A percentile compares a stretch with the other conserved stretches of the same genome.
These are phyloP conservation scores for Discostella pseudostelligera DNA, from an alignment of 108 stramenopile genomes.

Conservation along the genomic window DNA sequence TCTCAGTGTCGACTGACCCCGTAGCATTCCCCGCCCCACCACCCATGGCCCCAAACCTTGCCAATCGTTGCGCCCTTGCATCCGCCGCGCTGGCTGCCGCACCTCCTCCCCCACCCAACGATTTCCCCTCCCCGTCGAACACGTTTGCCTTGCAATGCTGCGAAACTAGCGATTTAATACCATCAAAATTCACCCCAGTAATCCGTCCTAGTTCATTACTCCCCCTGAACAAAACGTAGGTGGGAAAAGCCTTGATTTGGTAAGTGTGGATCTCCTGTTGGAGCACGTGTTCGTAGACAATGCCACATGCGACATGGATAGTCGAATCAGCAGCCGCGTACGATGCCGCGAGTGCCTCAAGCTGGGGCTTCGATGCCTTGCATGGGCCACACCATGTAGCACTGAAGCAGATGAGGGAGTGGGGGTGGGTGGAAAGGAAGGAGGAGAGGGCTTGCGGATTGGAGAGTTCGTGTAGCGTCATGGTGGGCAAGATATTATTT, in stretches of 20 bases:
- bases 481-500: neutral
- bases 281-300: slow-evolving; percentile 69
- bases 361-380: slow-evolving; percentile 50
- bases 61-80: slow-evolving; percentile 61
- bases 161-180: slow-evolving; percentile 56
- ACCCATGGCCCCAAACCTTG: slow-evolving; percentile 50
- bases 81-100: slow-evolving; percentile 48
- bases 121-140: slow-evolving; percentile 48
- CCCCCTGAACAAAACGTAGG: slow-evolving; percentile 55
- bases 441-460: slow-evolving; percentile 47
- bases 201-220: slow-evolving; percentile 58
- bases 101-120: slow-evolving; percentile 61
- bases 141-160: slow-evolving; percentile 29
- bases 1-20: neutral
- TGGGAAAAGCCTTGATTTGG: slow-evolving; percentile 74
- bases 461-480: slow-evolving; percentile 52
- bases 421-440: slow-evolving; percentile 47
- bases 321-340: slow-evolving; percentile 36
- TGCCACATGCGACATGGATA: slow-evolving; percentile 47
- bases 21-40: slow-evolving; percentile 13
- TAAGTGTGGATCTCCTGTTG: slow-evolving; percentile 65
- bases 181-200: slow-evolving; percentile 70
- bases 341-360: slow-evolving; percentile 48
- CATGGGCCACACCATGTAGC: slow-evolving; percentile 31
- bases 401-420: slow-evolving; percentile 60